Evolutionary conservation across 805 yeast species (phyloP).

Genomic region (Saturnispora quitensis): DNA sequence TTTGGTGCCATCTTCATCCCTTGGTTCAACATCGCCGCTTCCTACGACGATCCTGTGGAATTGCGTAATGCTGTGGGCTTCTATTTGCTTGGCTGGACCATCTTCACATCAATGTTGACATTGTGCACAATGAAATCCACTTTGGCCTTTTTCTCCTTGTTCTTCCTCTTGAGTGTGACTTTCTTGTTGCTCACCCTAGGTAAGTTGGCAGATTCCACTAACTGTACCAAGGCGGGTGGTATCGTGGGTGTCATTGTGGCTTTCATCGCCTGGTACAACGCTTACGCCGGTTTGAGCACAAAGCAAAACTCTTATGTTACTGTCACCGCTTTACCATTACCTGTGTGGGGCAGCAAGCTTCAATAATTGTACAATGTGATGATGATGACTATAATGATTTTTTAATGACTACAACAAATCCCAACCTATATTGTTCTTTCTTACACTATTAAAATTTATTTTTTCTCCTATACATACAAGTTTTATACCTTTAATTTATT

Average conservation of each 20-base stretch:
- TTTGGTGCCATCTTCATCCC: slow-evolving; percentile 58
- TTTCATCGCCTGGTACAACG: slow-evolving; percentile 60
- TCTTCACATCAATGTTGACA: slow-evolving; percentile 51
- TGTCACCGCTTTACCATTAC: slow-evolving; percentile 25
- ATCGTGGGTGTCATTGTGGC: slow-evolving; percentile 54
- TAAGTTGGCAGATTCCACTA: slow-evolving; percentile 35
- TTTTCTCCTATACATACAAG: not conserved
- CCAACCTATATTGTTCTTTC: not conserved
- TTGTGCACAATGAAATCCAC: slow-evolving; percentile 51
- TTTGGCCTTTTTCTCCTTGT: slow-evolving; percentile 42
- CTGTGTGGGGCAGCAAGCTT: slow-evolving; percentile 19
- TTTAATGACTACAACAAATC: no score
- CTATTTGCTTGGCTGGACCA: slow-evolving; percentile 53
- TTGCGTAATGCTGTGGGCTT: slow-evolving; percentile 47
- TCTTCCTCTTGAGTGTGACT: slow-evolving; percentile 45
- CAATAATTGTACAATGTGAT: not conserved
- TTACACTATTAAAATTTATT: not conserved
- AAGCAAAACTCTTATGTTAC: slow-evolving; percentile 53
- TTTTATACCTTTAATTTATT: not conserved
- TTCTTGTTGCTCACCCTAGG: slow-evolving; percentile 45
- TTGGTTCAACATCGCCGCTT: slow-evolving; percentile 47
- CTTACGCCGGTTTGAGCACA: slow-evolving; percentile 61
- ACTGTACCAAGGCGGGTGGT: slow-evolving; percentile 48
- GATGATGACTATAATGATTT: not conserved
- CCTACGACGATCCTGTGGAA: slow-evolving; percentile 36